These are phyloP conservation scores for Exsudoporus frostii DNA, from an alignment of 768 basidiomycete genomes.

Conservation along the genomic window DNA sequence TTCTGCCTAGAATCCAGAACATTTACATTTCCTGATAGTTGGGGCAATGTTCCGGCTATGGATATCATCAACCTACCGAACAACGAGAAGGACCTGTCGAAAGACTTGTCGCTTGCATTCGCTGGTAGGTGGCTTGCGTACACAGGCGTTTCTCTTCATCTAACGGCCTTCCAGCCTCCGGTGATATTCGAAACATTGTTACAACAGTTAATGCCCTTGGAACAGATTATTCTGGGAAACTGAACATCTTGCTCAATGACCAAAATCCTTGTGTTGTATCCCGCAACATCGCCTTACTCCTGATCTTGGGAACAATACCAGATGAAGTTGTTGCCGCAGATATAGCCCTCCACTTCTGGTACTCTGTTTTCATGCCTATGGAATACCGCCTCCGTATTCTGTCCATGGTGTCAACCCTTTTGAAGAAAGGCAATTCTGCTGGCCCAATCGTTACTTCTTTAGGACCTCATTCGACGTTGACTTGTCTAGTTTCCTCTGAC, in stretches of 20 bases:
- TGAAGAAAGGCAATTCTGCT: constrained; percentile 2
- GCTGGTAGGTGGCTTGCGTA: constrained; percentile 15
- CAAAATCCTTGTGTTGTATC: constrained; percentile 24
- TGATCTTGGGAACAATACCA: constrained; percentile 37
- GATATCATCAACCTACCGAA: constrained; percentile 29
- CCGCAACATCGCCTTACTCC: constrained; percentile 42
- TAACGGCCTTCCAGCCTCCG: constrained; percentile 38
- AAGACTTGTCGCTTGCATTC: constrained; percentile 26
- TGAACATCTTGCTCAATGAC: constrained; percentile 44
- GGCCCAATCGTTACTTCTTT: constrained; percentile 6
- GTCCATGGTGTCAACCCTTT: constrained; percentile 15
- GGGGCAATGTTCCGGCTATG: constrained; percentile 37
- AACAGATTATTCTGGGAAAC: constrained; percentile 36
- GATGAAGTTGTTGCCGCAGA: constrained; percentile 38
- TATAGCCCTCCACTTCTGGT: constrained; percentile 47
- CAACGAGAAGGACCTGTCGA: constrained; percentile 17
- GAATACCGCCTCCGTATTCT: constrained; percentile 28
- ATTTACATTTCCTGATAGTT: constrained; percentile 11
- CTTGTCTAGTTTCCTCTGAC: constrained; percentile 8
- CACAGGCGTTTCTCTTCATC: background rate
- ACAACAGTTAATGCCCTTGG: constrained; percentile 43
- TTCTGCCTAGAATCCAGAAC: background rate
- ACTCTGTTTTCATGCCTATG: constrained; percentile 41
- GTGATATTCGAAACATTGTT: constrained; percentile 46
- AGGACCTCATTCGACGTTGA: constrained; percentile 16